Base-by-base conservation (phyloP, 2,329 filamentous ascomycete species). In the Fusarium albidum region DNA sequence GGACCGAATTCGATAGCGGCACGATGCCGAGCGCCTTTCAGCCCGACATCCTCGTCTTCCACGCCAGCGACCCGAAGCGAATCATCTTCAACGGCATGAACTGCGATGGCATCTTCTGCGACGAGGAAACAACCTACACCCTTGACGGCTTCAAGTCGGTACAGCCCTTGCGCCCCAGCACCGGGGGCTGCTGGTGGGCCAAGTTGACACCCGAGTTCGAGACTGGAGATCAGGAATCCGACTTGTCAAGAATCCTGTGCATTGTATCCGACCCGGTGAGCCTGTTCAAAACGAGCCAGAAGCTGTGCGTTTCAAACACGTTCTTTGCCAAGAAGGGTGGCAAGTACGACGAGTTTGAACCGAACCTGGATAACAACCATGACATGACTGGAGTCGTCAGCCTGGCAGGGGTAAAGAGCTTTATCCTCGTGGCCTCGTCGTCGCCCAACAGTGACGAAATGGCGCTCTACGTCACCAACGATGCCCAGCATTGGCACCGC, bases 391-490 rank as follows among this genome's bases (percentile, higher is more conserved):
- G 95, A 48, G 83, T 96, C 61, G 84, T 92, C 59, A 94, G 89
- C 70, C 78, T 96, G 59, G 93, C 91, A 5, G 79, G 87, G 9
- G 91, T 96, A 55, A 96, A 96, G 73, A 91, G 89, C 65, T 96
- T 89, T 69, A 77, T 99, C 27, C 83, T 99, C 33, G 91, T 90
- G 13, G 95, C 94, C 29, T 89, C 91, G 4, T 87, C 88, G 57
- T 90, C 92, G 14, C 80, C 85, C 29, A 86, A 88, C 42, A 96
- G 92, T 10, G 88, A 91, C 64, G 96, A 99, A 75, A 89, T 97
- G 82, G 92, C 92, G 5, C 83, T 99, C 48, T 99, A 91, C 71
- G 88, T 98, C 49, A 92, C 91, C 9, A 86, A 90, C 63, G 92
- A 99, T 71, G 88, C 91, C 11, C 79, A 86, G 44, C 87, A 82